These are phyloP conservation scores for Pichia kluyveri DNA, from an alignment of 805 yeast species.

Conservation along the genomic window DNA sequence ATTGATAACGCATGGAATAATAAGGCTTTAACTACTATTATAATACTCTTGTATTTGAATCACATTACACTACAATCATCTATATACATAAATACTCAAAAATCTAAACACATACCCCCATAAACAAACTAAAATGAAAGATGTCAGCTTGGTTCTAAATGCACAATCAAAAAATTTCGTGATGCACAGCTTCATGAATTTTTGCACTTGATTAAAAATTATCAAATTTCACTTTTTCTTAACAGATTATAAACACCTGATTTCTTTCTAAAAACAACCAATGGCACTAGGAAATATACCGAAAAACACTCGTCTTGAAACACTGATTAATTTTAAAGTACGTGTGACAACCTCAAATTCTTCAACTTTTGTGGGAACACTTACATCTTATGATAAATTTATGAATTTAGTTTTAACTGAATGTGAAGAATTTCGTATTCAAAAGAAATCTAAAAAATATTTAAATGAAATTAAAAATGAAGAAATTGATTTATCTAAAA, in stretches of 20 bases:
- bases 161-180: no score
- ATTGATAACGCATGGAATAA: no score
- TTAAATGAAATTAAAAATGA: constrained; percentile 14
- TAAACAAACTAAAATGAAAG: no score
- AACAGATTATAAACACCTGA: not conserved
- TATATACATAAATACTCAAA: no score
- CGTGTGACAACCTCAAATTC: constrained; percentile 71
- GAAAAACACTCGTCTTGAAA: constrained; percentile 42
- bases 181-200: no score
- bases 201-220: not conserved
- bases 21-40: no score
- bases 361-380: constrained; percentile 66
- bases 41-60: no score
- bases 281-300: constrained; percentile 17
- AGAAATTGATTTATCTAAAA: constrained; percentile 26
- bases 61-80: no score
- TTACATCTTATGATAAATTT: constrained; percentile 82
- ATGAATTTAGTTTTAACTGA: constrained; percentile 82
- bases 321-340: constrained; percentile 64
- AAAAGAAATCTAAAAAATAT: constrained; percentile 45
- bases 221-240: not conserved
- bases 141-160: no score
- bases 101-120: no score
- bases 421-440: constrained; percentile 72
- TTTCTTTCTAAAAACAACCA: not conserved